These are phyloP conservation scores for Tribonema minus DNA, from an alignment of 108 stramenopile genomes.

Conservation along the genomic window DNA sequence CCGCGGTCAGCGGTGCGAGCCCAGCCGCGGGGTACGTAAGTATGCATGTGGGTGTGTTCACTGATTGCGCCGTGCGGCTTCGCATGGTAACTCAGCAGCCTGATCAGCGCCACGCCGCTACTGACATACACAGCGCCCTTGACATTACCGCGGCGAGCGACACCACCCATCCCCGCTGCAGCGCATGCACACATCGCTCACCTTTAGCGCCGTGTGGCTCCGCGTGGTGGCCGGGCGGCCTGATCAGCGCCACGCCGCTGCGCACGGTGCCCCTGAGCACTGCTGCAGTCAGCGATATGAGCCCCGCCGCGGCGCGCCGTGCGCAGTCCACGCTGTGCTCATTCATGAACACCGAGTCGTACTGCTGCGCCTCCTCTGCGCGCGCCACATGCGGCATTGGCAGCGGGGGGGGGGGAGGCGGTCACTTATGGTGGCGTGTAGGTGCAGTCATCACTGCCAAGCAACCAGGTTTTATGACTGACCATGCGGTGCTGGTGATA, in stretches of 20 bases:
- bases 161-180: constrained; percentile 8
- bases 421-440: no score
- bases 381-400: no score
- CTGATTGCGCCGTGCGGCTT: constrained; percentile 3
- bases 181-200: not conserved
- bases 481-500: no score
- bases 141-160: no score
- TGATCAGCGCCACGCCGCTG: constrained; percentile 9
- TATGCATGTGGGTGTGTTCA: no score
- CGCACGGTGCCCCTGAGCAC: constrained; percentile 8
- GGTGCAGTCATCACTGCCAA: no score
- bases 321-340: constrained; percentile 10
- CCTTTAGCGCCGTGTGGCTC: constrained; percentile 10
- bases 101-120: no score
- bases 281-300: not conserved
- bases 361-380: constrained; percentile 5
- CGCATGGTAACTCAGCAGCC: constrained; percentile 40
- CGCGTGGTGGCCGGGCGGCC: constrained; percentile 46
- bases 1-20: no score
- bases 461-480: no score
- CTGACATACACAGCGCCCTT: no score
- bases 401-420: no score
- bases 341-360: constrained; percentile 32
- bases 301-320: constrained; percentile 7
- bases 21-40: no score